Percentiles rank a stretch among this genome's conserved stretches.
Evolutionary conservation across 139 green algal genomes (phyloP).

Genomic region (Limnomonas spitsbergensis): DNA sequence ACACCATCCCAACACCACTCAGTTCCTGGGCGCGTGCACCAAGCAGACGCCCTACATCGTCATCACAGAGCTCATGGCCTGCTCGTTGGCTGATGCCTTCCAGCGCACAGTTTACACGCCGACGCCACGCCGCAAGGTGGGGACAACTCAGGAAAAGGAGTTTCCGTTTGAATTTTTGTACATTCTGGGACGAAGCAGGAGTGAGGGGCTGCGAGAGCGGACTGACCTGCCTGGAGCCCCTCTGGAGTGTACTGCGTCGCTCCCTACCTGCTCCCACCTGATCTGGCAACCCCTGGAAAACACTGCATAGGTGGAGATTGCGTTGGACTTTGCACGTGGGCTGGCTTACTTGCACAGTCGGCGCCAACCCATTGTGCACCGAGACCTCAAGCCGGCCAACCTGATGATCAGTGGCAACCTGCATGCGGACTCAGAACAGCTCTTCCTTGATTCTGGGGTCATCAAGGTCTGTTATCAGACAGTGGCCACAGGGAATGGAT

Average conservation of each 20-base stretch:
- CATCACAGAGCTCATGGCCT: conserved; percentile 67
- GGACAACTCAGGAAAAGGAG: not conserved
- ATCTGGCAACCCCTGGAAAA: too few relatives aligned
- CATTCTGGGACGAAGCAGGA: too few relatives aligned
- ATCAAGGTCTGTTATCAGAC: conserved; percentile 73
- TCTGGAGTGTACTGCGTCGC: too few relatives aligned
- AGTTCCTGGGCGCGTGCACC: conserved; percentile 90
- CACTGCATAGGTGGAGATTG: conserved; percentile 80
- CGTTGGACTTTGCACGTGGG: conserved; percentile 76
- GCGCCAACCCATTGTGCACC: conserved; percentile 59
- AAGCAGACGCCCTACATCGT: conserved; percentile 82
- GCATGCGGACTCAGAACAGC: conserved; percentile 50
- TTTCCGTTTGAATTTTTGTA: too few relatives aligned
- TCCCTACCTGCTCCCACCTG: too few relatives aligned
- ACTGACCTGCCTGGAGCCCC: too few relatives aligned
- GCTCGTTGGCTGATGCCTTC: conserved; percentile 80
- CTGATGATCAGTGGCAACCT: conserved; percentile 81
- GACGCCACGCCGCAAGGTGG: not conserved
- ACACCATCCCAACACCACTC: conserved; percentile 33
- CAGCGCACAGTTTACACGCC: conserved; percentile 20
- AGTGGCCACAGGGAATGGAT: not conserved
- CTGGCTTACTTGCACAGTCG: conserved; percentile 86
- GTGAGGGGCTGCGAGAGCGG: too few relatives aligned
- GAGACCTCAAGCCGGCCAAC: conserved; percentile 88
- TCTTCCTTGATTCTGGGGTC: conserved; percentile 68